Base-by-base conservation (phyloP, 805 yeast genomes). In the Candida maesae region DNA sequence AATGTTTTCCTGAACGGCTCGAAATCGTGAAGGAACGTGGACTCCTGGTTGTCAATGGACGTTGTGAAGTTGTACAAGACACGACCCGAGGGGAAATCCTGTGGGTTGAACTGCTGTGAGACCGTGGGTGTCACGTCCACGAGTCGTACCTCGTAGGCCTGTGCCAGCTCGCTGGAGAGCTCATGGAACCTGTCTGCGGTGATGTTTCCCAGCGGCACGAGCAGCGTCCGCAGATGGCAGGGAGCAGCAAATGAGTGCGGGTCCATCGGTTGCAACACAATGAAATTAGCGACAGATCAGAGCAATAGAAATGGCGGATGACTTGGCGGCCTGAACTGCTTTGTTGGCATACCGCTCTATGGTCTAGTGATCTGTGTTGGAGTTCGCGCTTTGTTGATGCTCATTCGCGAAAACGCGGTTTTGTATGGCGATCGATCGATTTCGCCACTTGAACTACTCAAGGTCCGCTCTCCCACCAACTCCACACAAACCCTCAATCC, bases 1-100 rank as follows among this genome's bases (percentile, higher is more conserved):
- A 87, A 76, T 0, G 84, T 78, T 56, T 88, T 87, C 38, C 97
- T 65, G 61, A 76, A 88, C 1, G 96, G 95, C 63, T 93, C 97
- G 48, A 91, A 79, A 60, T 91, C 98, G 51, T 84, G 86, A 31
- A 91, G 66, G 39, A 84, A 81, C 6, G 80, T 62, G 20, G 83
- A 71, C 30, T 77, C 79, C n/a, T 69, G 70, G 41, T 77, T 81
- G 2, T 73, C 66, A 6, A 64, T 55, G 0, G 73, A 52, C 2
- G 73, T 61, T 11, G 63, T 60, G 48, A 78, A 78, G 41, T 79
- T 80, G 54, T 74, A 85, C 12, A 79, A 59, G 1, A 91, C 61
- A 36, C 82, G 65, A 0, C 98, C 98, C 36, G 73, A 72, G 1
- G 97, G 96, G 53, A 78, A 85, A 0, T 83, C 81, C 55, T 82